These are phyloP conservation scores for Verticillium klebahnii DNA, from an alignment of 2,329 filamentous ascomycete species.

Conservation along the genomic window DNA sequence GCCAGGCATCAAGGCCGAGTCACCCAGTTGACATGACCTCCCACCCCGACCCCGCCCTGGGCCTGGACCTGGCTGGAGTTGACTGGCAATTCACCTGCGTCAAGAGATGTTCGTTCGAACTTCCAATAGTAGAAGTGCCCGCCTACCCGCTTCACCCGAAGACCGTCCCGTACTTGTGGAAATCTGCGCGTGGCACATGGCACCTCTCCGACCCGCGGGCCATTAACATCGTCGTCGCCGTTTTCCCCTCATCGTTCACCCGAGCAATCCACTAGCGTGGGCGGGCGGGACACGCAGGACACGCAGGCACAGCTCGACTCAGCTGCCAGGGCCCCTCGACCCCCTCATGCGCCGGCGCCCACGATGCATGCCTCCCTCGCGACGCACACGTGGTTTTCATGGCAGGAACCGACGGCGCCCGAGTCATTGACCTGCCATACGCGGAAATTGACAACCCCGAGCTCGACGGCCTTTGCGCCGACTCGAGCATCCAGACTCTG, in stretches of 20 bases:
- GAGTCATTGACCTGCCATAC: not conserved
- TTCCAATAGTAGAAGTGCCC: too few relatives aligned
- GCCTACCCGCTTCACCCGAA: too few relatives aligned
- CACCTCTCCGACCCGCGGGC: not conserved
- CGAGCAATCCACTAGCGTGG: not conserved
- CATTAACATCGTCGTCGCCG: not conserved
- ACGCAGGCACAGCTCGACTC: not conserved
- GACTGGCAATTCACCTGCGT: too few relatives aligned
- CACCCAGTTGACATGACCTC: too few relatives aligned
- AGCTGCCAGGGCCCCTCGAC: not conserved
- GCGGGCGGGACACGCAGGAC: not conserved
- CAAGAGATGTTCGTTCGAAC: too few relatives aligned
- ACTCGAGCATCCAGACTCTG: not conserved
- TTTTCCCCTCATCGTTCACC: not conserved
- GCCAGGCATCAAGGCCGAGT: too few relatives aligned
- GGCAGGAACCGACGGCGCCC: not conserved
- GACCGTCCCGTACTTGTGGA: too few relatives aligned
- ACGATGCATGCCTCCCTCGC: not conserved
- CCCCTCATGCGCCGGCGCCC: not conserved
- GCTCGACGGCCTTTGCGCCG: not conserved
- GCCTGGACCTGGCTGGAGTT: too few relatives aligned
- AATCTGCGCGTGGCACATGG: too few relatives aligned
- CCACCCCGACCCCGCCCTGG: too few relatives aligned
- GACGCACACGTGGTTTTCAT: not conserved
- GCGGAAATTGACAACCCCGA: not conserved